Base-by-base conservation (phyloP, 1,284 basidiomycete genomes). In the Malassezia sp. region DNA sequence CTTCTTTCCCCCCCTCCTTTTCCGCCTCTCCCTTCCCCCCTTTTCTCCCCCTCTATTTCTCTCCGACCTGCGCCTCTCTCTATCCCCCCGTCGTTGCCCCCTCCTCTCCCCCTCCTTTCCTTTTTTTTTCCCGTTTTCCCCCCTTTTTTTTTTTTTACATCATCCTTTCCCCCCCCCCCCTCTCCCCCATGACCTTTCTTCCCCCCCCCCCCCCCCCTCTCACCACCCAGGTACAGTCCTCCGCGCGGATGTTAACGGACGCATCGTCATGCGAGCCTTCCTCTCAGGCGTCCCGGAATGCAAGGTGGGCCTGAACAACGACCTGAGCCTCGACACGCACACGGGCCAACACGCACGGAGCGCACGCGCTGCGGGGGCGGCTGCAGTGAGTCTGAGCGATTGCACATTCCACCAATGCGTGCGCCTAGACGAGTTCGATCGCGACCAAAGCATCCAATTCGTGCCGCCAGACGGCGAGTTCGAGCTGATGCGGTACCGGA, bases 371-470 rank as follows among this genome's bases (percentile, higher is more conserved):
- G 15, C 11, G 21, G 10, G 27, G 8, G 34, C 56, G 5, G 55
- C 52, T 7, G 57, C 56, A 8, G 59, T 66, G 7, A 88, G 96
- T 71, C 75, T 97, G 33, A 91, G 95, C 67, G 91, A 97, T 68
- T 96, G 91, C 71, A 85, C 87, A 53, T 97, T 97, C 76, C 93
- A 99, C 63, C 93, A 97, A 72, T 99, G 93, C 72, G 93, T 97
- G 31, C 80, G 87, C 49, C 74, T 97, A 31, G 83, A 84, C 57
- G 89, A 90, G 71, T 96, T 95, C 71, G 90, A 96, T 68, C 81
- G 84, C 12, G 84, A 82, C 53, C 78, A 91, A 32, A 87, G 84
- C 3, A 96, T 97, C 73, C 86, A 83, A 61, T 97, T 97, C 71
- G 83, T 97, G 37, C 93, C 93, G 1, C 93, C 93, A 1, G 93